These are phyloP conservation scores for Phytophthora crassamura DNA, from an alignment of 352 stramenopile species.

Conservation along the genomic window DNA sequence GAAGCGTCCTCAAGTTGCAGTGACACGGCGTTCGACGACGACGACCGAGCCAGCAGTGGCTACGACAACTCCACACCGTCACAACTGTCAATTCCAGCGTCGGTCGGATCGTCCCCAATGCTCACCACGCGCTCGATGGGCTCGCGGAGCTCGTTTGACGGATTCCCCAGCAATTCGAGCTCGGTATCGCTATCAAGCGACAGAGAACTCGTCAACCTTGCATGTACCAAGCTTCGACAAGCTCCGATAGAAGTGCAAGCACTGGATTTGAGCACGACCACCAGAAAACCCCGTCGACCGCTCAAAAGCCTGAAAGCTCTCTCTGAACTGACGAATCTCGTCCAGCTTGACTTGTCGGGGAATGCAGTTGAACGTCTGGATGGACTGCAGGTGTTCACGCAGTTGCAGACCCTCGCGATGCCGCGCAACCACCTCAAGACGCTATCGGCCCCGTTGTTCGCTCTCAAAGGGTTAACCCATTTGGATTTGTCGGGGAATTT, in stretches of 20 bases:
- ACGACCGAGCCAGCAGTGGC: conserved; percentile 25
- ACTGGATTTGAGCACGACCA: conserved; percentile 56
- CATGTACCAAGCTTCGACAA: conserved; percentile 37
- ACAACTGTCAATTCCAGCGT: conserved; percentile 21
- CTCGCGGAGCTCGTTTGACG: conserved; percentile 31
- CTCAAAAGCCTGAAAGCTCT: conserved; percentile 71
- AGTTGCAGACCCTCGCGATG: conserved; percentile 56
- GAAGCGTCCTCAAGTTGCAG: conserved; percentile 12
- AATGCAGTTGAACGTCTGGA: conserved; percentile 67
- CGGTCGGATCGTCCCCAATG: conserved; percentile 23
- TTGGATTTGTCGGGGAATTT: conserved; percentile 86
- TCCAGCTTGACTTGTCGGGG: conserved; percentile 65
- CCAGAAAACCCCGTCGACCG: conserved; percentile 56
- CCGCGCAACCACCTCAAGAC: conserved; percentile 80
- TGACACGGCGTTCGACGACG: conserved; percentile 21
- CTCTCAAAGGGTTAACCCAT: conserved; percentile 46
- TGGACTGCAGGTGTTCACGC: conserved; percentile 56
- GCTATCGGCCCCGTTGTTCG: conserved; percentile 54
- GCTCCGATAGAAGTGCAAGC: conserved; percentile 31
- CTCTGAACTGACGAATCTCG: conserved; percentile 52
- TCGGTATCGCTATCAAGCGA: conserved; percentile 35
- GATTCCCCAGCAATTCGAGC: conserved; percentile 33
- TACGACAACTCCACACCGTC: conserved; percentile 9
- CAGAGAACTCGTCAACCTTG: conserved; percentile 47
- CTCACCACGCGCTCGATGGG: conserved; percentile 25